Evolutionary conservation across 257 asterid genomes (phyloP), one percentile per base, ranked within the genome.

Genomic region (Perilla frutescens): DNA sequence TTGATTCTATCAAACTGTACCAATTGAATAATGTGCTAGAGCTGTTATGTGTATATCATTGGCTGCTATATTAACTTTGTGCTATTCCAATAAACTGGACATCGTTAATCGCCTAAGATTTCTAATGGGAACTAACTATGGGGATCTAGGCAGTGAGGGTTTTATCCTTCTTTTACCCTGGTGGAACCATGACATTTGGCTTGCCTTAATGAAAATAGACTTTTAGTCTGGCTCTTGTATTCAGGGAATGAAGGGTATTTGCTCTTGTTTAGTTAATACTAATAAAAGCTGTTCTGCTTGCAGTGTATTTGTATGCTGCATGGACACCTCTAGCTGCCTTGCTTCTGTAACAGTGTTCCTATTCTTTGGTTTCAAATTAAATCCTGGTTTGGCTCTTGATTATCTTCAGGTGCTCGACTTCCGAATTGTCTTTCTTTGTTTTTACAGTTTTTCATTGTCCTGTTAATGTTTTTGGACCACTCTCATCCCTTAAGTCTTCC

Each of bases 231-330:
- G 45, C 61, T 13, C 2, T 51, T 36, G 5, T 57, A 45, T 47
- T 43, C 29, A 57, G 34, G 68, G 41, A 47, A 62, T 31, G 34
- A 64, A 31, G 40, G 13, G 48, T 10, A 36, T 61, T 7, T 37
- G 11, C 29, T 66, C 37, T 14, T 15, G 58, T 51, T 62, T 44
- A 13, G 15, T 62, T 44, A 13, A 12, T 20, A 11, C 57, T 77
- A 20, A 73, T 36, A 20, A 10, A 34, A 51, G 40, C 45, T 60
- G 4, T 76, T 75, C 26, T 36, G 14, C 76, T 56, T 72, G 86
- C 91, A 86, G 93, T 77, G 81, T 69, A 68, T 69, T 34, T 62
- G 71, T 71, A 37, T 53, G 81, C 70, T 49, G 77, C 51, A 14
- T 32, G 39, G 29, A 31, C 45, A 10, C n/a, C n/a, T n/a, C n/a